These are phyloP conservation scores for Diaporthe longicolla DNA, from an alignment of 2,329 filamentous ascomycete species.

Conservation along the genomic window DNA sequence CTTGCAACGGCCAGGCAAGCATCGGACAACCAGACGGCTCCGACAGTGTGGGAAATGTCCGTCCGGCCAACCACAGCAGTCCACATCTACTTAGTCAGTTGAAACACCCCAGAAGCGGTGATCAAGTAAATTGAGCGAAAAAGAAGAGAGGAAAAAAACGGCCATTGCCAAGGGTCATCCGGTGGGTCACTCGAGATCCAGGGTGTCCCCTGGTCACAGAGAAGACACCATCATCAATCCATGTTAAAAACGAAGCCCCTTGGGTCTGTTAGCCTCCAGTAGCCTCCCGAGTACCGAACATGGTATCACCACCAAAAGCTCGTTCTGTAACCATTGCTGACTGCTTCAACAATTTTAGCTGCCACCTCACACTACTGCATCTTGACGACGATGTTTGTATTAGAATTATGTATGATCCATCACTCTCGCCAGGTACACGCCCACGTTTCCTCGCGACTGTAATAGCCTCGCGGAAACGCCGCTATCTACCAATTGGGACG, in stretches of 20 bases:
- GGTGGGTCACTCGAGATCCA: not conserved
- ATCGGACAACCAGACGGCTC: constrained; percentile 8
- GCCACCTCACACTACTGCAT: not conserved
- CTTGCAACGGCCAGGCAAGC: constrained; percentile 6
- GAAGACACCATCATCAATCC: constrained; percentile 1
- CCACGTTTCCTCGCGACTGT: not conserved
- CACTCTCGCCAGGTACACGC: not conserved
- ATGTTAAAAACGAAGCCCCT: not conserved
- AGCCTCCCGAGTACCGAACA: constrained; percentile 24
- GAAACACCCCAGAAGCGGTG: constrained; percentile 36
- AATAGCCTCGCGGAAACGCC: constrained; percentile 10
- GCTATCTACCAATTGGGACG: constrained; percentile 20
- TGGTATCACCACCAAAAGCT: constrained; percentile 1
- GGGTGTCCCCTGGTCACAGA: constrained; percentile 8
- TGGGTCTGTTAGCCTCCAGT: constrained; percentile 1
- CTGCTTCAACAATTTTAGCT: not conserved
- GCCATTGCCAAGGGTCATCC: constrained; percentile 21
- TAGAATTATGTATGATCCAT: not conserved
- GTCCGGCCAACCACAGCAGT: constrained; percentile 12
- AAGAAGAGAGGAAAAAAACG: not conserved
- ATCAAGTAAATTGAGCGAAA: not conserved
- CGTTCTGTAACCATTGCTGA: not conserved
- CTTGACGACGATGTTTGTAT: not conserved
- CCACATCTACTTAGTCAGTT: constrained; percentile 27
- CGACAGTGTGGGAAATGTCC: constrained; percentile 14